Evolutionary conservation across 352 stramenopile genomes (phyloP).

Genomic region (Phytopythium oedochilum): DNA sequence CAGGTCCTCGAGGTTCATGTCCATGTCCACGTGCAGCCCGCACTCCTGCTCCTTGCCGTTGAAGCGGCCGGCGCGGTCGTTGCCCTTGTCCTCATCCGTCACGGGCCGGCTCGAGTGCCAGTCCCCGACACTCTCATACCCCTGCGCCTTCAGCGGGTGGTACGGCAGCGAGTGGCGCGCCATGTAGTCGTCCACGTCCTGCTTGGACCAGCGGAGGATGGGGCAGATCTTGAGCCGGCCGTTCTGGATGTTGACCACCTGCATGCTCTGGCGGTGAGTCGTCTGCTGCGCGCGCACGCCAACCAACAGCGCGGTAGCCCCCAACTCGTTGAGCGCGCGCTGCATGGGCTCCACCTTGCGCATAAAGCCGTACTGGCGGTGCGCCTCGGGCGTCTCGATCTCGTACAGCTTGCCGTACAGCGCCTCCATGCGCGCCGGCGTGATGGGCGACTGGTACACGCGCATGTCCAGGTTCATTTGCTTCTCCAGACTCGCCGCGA

Average conservation of each 20-base stretch:
- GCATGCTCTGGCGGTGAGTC: slow-evolving; percentile 59
- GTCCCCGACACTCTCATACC: slow-evolving; percentile 81
- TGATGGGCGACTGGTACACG: slow-evolving; percentile 74
- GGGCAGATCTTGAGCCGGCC: slow-evolving; percentile 83
- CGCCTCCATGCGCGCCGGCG: slow-evolving; percentile 78
- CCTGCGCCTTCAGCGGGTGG: slow-evolving; percentile 80
- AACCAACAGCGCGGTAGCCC: slow-evolving; percentile 60
- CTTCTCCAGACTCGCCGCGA: slow-evolving; percentile 58
- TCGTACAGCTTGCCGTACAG: slow-evolving; percentile 85
- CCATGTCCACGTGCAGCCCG: slow-evolving; percentile 75
- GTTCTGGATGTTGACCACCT: slow-evolving; percentile 75
- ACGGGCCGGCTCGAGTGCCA: slow-evolving; percentile 82
- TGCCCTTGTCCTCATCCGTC: slow-evolving; percentile 45
- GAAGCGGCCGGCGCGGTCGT: slow-evolving; percentile 77
- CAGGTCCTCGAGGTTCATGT: slow-evolving; percentile 54
- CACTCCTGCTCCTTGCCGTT: slow-evolving; percentile 80
- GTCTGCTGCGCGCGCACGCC: slow-evolving; percentile 82
- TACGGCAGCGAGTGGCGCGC: slow-evolving; percentile 55
- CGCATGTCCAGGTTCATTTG: slow-evolving; percentile 63
- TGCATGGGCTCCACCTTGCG: slow-evolving; percentile 88
- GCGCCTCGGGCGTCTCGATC: slow-evolving; percentile 56
- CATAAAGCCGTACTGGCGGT: slow-evolving; percentile 77
- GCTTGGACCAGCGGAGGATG: slow-evolving; percentile 78
- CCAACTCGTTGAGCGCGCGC: slow-evolving; percentile 52
- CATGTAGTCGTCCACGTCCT: slow-evolving; percentile 78